Base-by-base conservation (phyloP, 2,329 filamentous ascomycete species). In the Penicillium sumatraense region DNA sequence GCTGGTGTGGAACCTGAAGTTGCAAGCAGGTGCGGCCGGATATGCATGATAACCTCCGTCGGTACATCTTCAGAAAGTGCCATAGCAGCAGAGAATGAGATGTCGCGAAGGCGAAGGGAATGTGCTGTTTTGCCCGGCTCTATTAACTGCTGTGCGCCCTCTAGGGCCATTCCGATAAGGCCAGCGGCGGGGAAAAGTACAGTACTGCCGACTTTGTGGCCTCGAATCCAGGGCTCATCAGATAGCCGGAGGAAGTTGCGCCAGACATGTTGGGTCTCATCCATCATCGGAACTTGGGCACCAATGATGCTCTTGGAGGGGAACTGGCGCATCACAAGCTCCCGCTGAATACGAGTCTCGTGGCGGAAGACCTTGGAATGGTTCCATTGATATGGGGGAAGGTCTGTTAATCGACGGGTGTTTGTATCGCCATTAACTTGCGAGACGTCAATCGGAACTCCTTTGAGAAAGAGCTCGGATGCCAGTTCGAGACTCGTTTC, bases 191-290 rank as follows among this genome's bases (percentile, higher is more conserved):
- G 62, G 48, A 56, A 62, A 3, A 63, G 16, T 5, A 60, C 55
- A 10, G 38, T 52, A 3, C 26, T 44, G 26, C 61, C 53, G 2
- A 68, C 40, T 3, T 51, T 50, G 44, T 68, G 66, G 23, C 64
- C 63, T 5, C 41, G 48, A 14, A 66, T 44, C 66, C 66, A 68
- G 2, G 59, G 58, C 0, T 51, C 10, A 13, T 62, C 59, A 1
- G 53, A 42, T 3, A 61, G 23, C 2, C 54, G 40, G 13, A 68
- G 18, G 10, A 51, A 27, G 36, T 64, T 49, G 11, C 62, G 38
- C 65, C 66, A 68, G 10, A 36, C 29, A 21, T 56, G 27, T 40
- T 48, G 26, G 7, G 52, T 56, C 1, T 21, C 35, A 38, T 38
- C 35, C 35, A 38, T 38, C 35, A 38, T 38, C 35, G 35, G 35